A percentile compares a stretch with the other conserved stretches of the same genome.
Evolutionary conservation across 352 stramenopile species (phyloP).

Genomic region (Phytopythium litorale): DNA sequence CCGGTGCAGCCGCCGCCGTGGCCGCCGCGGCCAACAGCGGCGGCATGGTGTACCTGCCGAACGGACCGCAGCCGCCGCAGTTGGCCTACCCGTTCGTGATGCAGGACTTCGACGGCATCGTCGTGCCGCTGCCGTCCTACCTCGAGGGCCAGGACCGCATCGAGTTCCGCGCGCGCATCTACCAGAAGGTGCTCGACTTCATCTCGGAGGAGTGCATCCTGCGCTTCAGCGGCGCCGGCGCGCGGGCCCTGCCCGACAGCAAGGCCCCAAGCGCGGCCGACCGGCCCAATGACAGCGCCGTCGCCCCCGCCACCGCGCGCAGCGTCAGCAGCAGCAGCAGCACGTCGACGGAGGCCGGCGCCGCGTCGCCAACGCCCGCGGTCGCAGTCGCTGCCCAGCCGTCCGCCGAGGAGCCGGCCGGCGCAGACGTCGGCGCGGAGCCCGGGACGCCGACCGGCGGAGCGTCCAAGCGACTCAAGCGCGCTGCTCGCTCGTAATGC

Average conservation of each 20-base stretch:
- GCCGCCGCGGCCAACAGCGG: slow-evolving; percentile 1
- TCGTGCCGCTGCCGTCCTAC: slow-evolving; percentile 74
- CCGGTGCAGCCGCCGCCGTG: neutral
- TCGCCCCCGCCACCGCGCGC: neutral
- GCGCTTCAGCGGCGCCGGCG: slow-evolving; percentile 25
- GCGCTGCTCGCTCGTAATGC: neutral
- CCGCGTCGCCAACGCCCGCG: neutral
- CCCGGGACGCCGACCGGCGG: neutral
- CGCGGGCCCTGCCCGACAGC: slow-evolving; percentile 9
- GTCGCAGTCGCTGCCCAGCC: neutral
- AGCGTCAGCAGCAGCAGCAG: neutral
- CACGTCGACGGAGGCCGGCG: neutral
- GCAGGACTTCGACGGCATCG: slow-evolving; percentile 78
- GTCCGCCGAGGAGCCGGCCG: neutral
- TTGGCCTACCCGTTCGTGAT: slow-evolving; percentile 44
- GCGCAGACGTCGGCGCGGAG: neutral
- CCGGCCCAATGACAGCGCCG: neutral
- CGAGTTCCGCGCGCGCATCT: slow-evolving; percentile 73
- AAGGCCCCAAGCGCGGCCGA: neutral
- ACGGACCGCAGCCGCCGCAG: slow-evolving; percentile 50
- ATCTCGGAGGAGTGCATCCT: slow-evolving; percentile 80
- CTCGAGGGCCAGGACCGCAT: slow-evolving; percentile 65
- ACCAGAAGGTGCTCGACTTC: slow-evolving; percentile 81
- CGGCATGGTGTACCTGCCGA: slow-evolving; percentile 39
- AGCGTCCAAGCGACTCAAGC: neutral